Conservation (phyloP, 169 alveolate species). For the Plasmodium adleri region DNA sequence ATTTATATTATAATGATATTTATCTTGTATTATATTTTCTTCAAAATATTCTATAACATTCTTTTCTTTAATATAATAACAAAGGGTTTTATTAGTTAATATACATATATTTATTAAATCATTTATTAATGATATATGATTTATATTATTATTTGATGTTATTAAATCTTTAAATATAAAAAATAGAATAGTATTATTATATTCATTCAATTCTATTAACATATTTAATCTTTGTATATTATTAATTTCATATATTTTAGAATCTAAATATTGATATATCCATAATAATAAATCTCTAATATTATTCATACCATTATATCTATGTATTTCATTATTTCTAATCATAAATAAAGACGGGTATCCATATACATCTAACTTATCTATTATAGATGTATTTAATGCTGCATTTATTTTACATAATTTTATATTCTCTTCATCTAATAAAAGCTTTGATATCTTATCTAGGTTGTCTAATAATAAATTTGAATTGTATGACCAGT, state of each 20-base stretch:
- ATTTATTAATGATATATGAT: not conserved
- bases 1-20: conserved; percentile 4
- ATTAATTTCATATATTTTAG: conserved; percentile 46
- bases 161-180: conserved; percentile 7
- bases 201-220: conserved; percentile 43
- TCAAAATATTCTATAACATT: conserved; percentile 39
- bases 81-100: conserved; percentile 24
- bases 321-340: conserved; percentile 19
- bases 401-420: conserved; percentile 64
- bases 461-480: conserved; percentile 47
- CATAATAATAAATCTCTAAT: conserved; percentile 26
- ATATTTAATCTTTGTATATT: conserved; percentile 24
- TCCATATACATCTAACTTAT: conserved; percentile 46
- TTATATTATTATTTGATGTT: conserved; percentile 5
- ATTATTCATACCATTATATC: conserved; percentile 23
- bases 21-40: conserved; percentile 22
- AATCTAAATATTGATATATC: conserved; percentile 41
- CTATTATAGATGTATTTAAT: conserved; percentile 25
- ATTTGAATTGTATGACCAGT: conserved; percentile 53
- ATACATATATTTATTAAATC: conserved; percentile 31
- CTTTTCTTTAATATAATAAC: conserved; percentile 29
- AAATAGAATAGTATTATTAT: conserved; percentile 59
- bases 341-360: conserved; percentile 65
- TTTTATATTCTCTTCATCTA: conserved; percentile 21
- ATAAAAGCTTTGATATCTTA: conserved; percentile 39